Evolutionary conservation across 495 filamentous ascomycete genomes (phyloP).

Genomic region (Xylaria grammica): DNA sequence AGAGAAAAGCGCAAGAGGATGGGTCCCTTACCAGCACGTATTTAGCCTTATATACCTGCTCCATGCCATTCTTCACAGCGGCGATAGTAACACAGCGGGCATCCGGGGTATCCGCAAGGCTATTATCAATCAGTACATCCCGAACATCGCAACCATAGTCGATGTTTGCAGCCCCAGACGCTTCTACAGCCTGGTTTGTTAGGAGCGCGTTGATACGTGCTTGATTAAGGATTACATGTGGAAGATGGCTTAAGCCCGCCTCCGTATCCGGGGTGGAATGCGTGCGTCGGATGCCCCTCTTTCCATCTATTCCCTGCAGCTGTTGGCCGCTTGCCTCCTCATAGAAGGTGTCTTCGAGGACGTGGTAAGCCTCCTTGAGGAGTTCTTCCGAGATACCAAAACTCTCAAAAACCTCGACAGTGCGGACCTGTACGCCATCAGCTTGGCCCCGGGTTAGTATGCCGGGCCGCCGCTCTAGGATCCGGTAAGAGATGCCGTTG

Average conservation of each 20-base stretch:
- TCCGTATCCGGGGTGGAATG: conserved; percentile 64
- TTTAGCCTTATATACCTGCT: conserved; percentile 64
- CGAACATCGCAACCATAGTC: conserved; percentile 67
- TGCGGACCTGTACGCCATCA: conserved; percentile 80
- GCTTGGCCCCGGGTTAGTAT: conserved; percentile 75
- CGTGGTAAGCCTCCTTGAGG: conserved; percentile 73
- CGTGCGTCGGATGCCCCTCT: conserved; percentile 56
- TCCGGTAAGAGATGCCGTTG: conserved; percentile 62
- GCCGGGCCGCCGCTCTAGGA: conserved; percentile 66
- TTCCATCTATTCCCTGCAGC: neutral
- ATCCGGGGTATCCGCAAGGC: conserved; percentile 42
- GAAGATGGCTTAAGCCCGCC: conserved; percentile 67
- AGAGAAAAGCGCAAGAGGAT: neutral
- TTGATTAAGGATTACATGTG: conserved; percentile 80
- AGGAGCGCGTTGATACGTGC: conserved; percentile 71
- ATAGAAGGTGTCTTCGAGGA: conserved; percentile 69
- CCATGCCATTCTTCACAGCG: conserved; percentile 56
- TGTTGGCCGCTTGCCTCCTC: conserved; percentile 12
- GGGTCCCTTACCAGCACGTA: conserved; percentile 65
- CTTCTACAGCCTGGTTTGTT: conserved; percentile 55
- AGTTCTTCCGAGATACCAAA: conserved; percentile 74
- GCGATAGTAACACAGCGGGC: conserved; percentile 60
- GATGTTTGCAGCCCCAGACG: conserved; percentile 51
- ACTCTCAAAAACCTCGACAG: conserved; percentile 80
- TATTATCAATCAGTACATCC: conserved; percentile 58